Conservation (phyloP, 192 early-diverging fungal species). For the Coemansia sp. region DNA sequence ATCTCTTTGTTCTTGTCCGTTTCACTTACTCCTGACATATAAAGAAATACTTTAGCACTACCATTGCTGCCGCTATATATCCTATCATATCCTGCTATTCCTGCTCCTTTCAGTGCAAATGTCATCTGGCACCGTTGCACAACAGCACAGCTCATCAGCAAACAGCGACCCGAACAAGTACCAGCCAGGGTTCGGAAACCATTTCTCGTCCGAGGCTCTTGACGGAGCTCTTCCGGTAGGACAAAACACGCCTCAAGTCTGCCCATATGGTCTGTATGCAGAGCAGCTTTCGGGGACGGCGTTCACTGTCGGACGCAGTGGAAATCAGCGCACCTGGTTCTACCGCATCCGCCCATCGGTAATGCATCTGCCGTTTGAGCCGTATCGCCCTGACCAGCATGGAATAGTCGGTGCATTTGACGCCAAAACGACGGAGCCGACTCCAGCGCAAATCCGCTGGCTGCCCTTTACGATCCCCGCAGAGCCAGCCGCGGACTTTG, state of each 20-base stretch:
- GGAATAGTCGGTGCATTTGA: conserved; percentile 65
- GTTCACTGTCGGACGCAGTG: conserved; percentile 77
- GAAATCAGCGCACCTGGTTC: conserved; percentile 89
- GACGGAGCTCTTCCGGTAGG: conserved; percentile 78
- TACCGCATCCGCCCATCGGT: conserved; percentile 95
- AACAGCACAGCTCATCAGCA: not conserved
- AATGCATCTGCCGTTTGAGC: conserved; percentile 71
- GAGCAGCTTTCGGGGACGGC: conserved; percentile 94
- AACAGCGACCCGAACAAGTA: conserved; percentile 59
- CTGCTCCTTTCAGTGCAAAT: not conserved
- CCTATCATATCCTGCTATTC: not conserved
- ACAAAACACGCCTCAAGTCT: conserved; percentile 91
- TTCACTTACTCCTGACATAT: not conserved
- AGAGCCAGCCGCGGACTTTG: conserved; percentile 63
- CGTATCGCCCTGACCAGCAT: conserved; percentile 16
- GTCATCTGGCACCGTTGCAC: not conserved
- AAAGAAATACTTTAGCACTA: not conserved
- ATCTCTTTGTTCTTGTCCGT: not conserved
- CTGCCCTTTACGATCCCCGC: conserved; percentile 73
- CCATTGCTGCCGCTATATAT: too few species aligned
- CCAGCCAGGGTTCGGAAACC: conserved; percentile 84
- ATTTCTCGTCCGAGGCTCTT: conserved; percentile 82
- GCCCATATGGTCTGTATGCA: conserved; percentile 87
- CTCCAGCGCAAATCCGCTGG: conserved; percentile 92
- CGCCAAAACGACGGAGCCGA: conserved; percentile 58